Percentiles rank a stretch among this genome's conserved stretches.
These are phyloP conservation scores for Mycena filopes DNA, from an alignment of 768 basidiomycete genomes.

Conservation along the genomic window DNA sequence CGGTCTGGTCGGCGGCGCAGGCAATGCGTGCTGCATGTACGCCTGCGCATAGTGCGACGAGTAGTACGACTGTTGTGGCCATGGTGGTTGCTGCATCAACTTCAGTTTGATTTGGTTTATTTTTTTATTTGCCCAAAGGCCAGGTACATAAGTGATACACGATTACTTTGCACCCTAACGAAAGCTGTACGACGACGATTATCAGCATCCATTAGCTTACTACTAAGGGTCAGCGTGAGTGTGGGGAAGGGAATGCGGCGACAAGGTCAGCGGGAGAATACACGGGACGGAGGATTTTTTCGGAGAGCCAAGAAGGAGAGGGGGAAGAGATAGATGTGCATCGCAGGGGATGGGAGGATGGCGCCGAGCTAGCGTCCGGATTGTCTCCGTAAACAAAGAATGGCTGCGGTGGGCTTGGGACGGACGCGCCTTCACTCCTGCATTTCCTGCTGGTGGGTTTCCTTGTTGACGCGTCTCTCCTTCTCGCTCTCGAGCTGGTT, in stretches of 20 bases:
- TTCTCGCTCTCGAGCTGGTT: conserved; percentile 98
- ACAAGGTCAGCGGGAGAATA: conserved; percentile 18
- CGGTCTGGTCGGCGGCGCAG: conserved; percentile 36
- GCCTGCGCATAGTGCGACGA: conserved; percentile 69
- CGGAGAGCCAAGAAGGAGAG: conserved; percentile 28
- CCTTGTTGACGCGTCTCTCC: conserved; percentile 89
- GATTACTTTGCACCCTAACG: conserved; percentile 32
- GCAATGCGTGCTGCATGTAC: conserved; percentile 50
- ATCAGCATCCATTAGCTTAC: conserved; percentile 35
- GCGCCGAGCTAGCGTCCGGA: conserved; percentile 4
- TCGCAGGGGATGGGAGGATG: conserved; percentile 23
- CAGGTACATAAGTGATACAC: conserved; percentile 29
- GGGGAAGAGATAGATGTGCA: conserved; percentile 22
- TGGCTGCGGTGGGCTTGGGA: conserved; percentile 21
- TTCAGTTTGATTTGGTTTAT: not conserved
- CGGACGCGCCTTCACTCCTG: conserved; percentile 49
- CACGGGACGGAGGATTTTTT: conserved; percentile 25
- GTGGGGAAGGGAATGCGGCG: conserved; percentile 15
- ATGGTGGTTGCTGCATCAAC: conserved; percentile 31
- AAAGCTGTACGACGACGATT: conserved; percentile 32
- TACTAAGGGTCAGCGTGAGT: conserved; percentile 33
- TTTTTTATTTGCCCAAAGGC: conserved; percentile 11
- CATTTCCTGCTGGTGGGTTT: conserved; percentile 77
- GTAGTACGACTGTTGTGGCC: conserved; percentile 43
- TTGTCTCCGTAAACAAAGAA: conserved; percentile 19